These are phyloP conservation scores for Microsporum audouinii DNA, from an alignment of 2,329 filamentous ascomycete genomes.

Conservation along the genomic window DNA sequence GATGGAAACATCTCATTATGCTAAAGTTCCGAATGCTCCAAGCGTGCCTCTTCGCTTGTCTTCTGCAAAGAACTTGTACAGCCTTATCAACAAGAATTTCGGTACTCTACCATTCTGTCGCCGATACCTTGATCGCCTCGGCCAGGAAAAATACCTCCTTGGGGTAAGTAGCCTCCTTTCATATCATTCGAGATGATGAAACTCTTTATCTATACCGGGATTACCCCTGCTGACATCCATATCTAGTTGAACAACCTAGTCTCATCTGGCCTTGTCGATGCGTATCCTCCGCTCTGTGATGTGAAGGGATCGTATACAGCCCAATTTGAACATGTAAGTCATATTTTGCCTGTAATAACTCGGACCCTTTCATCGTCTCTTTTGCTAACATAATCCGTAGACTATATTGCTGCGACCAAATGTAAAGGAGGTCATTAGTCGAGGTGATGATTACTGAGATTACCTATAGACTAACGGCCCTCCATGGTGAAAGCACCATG, in stretches of 20 bases:
- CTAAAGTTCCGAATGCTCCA: constrained; percentile 58
- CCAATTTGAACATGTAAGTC: constrained; percentile 82
- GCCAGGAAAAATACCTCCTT: constrained; percentile 85
- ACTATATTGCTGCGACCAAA: constrained; percentile 66
- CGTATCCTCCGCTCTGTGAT: constrained; percentile 80
- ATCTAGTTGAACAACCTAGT: constrained; percentile 74
- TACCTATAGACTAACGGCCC: background rate
- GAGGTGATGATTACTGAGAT: constrained; percentile 70
- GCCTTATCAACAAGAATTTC: constrained; percentile 91
- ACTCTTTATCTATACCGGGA: background rate
- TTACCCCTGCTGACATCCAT: background rate
- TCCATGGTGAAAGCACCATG: background rate
- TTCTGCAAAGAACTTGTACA: constrained; percentile 75
- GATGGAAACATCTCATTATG: constrained; percentile 81
- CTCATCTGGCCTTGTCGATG: constrained; percentile 69
- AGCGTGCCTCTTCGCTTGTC: constrained; percentile 65
- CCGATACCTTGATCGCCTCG: constrained; percentile 82
- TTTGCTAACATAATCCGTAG: constrained; percentile 32
- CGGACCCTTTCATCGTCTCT: background rate
- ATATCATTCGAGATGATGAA: background rate
- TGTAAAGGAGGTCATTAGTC: constrained; percentile 78
- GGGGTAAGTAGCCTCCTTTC: constrained; percentile 48
- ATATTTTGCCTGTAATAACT: background rate
- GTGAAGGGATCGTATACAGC: constrained; percentile 91
- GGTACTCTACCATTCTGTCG: constrained; percentile 84